Conservation (phyloP, 176 grass and related monocot species). For the Hordeum vulgare region MorexV3_pseudomolecules_assembly NC_058520.1:439187538-439188037, state of each 20-base stretch:
- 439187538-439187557: slow-evolving; percentile 93
- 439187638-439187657: slow-evolving; percentile 38
- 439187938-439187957: background rate
- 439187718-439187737: background rate
- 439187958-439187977: background rate
- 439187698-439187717: background rate
- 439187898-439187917: background rate
- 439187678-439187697: slow-evolving; percentile 15
- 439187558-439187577: slow-evolving; percentile 93
- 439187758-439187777: background rate
- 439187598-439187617: slow-evolving; percentile 50
- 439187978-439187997: background rate
- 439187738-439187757: background rate
- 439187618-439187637: slow-evolving; percentile 82
- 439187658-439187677: background rate
- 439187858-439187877: background rate
- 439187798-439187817: background rate
- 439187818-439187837: background rate
- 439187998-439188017: too few relatives aligned
- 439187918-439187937: background rate
- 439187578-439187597: slow-evolving; percentile 48
- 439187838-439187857: background rate
- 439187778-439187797: background rate
- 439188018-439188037: too few relatives aligned
- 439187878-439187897: background rate